Percentiles rank a stretch among this genome's conserved stretches.
These are phyloP conservation scores for Sicyos edulis DNA, from an alignment of 306 rosid species.

Conservation along the genomic window DNA sequence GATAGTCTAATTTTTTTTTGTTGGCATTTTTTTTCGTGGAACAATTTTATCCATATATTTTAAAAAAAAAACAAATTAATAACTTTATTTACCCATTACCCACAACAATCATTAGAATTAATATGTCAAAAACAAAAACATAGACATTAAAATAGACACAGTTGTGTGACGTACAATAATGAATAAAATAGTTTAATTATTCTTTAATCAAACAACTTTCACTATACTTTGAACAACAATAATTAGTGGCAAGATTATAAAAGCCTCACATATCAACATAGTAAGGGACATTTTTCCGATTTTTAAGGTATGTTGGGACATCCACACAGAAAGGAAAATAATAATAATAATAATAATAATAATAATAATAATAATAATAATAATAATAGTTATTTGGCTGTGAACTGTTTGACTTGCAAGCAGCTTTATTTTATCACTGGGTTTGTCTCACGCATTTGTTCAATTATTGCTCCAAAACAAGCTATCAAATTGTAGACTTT, in stretches of 20 bases:
- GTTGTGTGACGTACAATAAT: neutral
- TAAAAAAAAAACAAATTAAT: no score
- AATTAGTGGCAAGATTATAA: neutral
- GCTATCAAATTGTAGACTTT: neutral
- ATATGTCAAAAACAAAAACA: neutral
- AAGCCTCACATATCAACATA: neutral
- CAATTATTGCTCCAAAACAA: constrained; percentile 14
- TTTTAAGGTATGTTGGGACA: constrained; percentile 6
- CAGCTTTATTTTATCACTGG: constrained; percentile 6
- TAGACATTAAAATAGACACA: no score
- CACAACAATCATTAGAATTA: neutral
- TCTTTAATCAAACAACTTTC: neutral
- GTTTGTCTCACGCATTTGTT: constrained; percentile 5
- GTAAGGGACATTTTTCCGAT: constrained; percentile 8
- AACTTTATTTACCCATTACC: neutral
- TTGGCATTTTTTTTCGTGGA: no score
- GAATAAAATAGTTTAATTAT: neutral
- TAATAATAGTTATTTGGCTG: neutral
- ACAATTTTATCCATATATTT: no score
- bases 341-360: neutral
- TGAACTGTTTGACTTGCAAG: constrained; percentile 8
- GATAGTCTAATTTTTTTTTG: no score
- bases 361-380: no score
- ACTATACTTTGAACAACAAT: neutral
- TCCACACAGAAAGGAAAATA: constrained; percentile 13